A percentile compares a stretch with the other conserved stretches of the same genome.
Conservation (phyloP, 345 rosid genomes). For the Bruguiera parviflora region DNA sequence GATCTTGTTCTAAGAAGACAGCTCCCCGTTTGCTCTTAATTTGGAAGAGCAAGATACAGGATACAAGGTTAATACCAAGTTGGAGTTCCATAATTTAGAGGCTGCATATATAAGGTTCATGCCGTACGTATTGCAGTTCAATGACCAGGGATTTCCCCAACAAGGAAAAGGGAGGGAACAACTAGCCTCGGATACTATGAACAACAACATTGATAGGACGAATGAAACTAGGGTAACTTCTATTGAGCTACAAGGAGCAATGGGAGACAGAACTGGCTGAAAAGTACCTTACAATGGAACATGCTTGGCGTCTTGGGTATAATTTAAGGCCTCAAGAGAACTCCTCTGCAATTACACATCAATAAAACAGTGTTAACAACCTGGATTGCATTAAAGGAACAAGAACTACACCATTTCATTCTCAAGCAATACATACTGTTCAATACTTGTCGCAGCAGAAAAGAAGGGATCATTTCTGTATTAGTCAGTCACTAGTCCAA, state of each 20-base stretch:
- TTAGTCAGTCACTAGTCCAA: too few relatives aligned
- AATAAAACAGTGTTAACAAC: neutral
- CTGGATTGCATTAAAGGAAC: neutral
- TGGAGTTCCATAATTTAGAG: too few relatives aligned
- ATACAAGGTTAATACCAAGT: too few relatives aligned
- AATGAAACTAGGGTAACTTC: neutral
- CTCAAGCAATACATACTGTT: neutral
- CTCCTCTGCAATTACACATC: conserved; percentile 1
- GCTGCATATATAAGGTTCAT: too few relatives aligned
- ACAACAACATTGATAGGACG: neutral
- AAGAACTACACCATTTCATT: neutral
- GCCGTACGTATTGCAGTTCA: neutral
- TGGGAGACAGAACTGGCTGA: too few relatives aligned
- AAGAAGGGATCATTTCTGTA: neutral
- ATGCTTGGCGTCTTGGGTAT: too few relatives aligned
- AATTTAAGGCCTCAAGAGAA: too few relatives aligned
- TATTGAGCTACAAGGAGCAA: neutral
- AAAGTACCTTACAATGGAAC: neutral
- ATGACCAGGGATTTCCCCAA: neutral
- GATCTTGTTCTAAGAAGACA: too few relatives aligned
- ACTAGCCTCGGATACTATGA: neutral
- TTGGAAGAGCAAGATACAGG: too few relatives aligned
- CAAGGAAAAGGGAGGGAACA: neutral
- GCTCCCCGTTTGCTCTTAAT: too few relatives aligned
- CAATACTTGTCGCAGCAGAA: neutral